Base-by-base conservation (phyloP, 495 filamentous ascomycete genomes). In the Rusavskia elegans region DNA sequence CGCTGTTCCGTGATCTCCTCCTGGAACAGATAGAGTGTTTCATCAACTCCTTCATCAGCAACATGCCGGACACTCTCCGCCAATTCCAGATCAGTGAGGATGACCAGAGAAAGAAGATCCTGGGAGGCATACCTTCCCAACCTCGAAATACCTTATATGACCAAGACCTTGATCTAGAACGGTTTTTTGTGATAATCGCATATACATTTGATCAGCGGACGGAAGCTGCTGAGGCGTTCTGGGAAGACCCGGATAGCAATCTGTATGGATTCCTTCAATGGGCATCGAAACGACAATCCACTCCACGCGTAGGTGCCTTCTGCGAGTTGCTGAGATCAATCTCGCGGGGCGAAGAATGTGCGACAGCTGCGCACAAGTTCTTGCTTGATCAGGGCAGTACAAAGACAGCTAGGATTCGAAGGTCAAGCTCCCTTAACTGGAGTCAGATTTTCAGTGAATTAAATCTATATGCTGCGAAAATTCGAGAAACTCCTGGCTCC, bases 311-410 rank as follows among this genome's bases (percentile, higher is more conserved):
- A 50, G 89, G 87, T 59, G 89, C 89, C 16, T 97, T 96, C 59
- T 96, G 89, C 64, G 94, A 96, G 64, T 84, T 97, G 81, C 72
- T 99, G 10, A 82, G 85, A 59, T 79, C 88, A 2, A 77, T 99
- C 48, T 85, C 93, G 0, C 75, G 80, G 36, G 85, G 85, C 35
- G 79, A 85, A 50, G 77, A 84, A 48, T 86, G 83, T 57, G 89
- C 89, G 11, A 78, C 79, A 37, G 71, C 83, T 20, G 87, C 88
- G 1, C 89, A 99, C 63, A 74, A 76, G 44, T 99, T 99, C 58
- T 73, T 99, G 30, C 73, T 86, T 11, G 92, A 96, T 55, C 92
- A 99, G 67, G 79, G 81, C 20, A 80, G 82, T 45, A 69, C 80
- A 9, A 45, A 21, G 14, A 75, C 80, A 5, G 79, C 82, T 9